Evolutionary conservation across 164 flowering plant species (phyloP), one percentile per base, ranked within the genome.

Genomic region (Amborella trichopoda): DNA sequence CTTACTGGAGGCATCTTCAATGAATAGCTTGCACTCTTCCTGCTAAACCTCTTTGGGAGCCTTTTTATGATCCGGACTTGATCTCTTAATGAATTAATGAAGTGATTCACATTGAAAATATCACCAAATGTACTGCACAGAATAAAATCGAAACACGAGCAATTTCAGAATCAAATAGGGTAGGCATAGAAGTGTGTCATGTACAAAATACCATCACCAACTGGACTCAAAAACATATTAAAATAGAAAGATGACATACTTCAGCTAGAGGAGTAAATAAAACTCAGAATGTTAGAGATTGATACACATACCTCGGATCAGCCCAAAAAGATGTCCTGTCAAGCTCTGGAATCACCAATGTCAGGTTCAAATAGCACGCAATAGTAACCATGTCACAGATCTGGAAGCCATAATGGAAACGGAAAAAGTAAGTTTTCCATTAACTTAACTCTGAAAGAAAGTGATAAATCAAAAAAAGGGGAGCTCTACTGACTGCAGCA

Each of bases 361-460:
- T 89, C 46, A 89, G 76, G 54, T 89, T 89, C 37, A 89, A 63
- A 46, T 72, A 70, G 43, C 93, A 76, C 16, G 95, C 93, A 64
- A 85, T 61, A 8, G 80, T 66, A 55, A 89, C 97, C 97, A 89
- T 89, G 68, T 89, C 97, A 63, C 97, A 89, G 24, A 89, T 89
- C 97, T 89, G 77, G 49, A 63, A 63, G n/a, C n/a, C n/a, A n/a
- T n/a, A n/a, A n/a, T 34, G 20, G 49, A 50, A 27, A 17, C 11
- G 25, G 19, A 18, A 6, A 27, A 25, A 26, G 6, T 23, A 21
- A 50, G n/a, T n/a, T n/a, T n/a, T n/a, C n/a, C n/a, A n/a, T n/a
- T n/a, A n/a, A n/a, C n/a, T n/a, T n/a, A n/a, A n/a, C n/a, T n/a
- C n/a, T n/a, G n/a, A n/a, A n/a, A n/a, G n/a, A n/a, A n/a, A n/a